Evolutionary conservation across 208 protist species (phyloP), one percentile per base, ranked within the genome.

Genomic region (Vickermania spadyakhi): DNA sequence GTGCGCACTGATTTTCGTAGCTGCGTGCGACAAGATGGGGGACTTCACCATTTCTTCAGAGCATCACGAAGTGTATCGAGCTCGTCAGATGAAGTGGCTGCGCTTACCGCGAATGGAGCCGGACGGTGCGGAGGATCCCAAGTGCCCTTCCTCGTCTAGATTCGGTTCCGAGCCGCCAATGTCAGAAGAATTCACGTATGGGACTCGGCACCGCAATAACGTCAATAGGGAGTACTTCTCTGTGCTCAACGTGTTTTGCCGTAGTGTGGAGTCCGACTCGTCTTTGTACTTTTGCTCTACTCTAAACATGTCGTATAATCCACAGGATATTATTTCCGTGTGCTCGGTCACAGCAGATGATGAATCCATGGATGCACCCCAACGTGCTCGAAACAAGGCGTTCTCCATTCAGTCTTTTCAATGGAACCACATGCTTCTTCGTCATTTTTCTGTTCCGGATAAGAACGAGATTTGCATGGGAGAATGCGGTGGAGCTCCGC

Each of bases 211-310:
- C 11, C 36, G 18, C 36, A 18, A 18, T 18, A 45, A 18, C 36
- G 36, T 45, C 11, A 45, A 18, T 18, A 45, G 18, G 36, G 36
- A 45, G 36, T 45, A 45, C 18, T 18, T 45, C 36, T n/a, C 11
- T 45, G 18, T 45, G 7, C 36, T 45, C 7, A 45, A 45, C 36
- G 18, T 18, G 36, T 45, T 45, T 18, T 45, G 36, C 36, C 36
- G 36, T 18, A 45, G 36, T 18, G 7, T 7, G 11, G 36, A 45
- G 36, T n/a, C 36, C 11, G 36, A 45, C 36, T 84, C 84, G 2
- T 81, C 71, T 53, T 67, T 91, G 52, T 91, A 81, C 62, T 91
- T 77, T 61, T 84, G 69, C 3, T 73, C 84, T 0, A 88, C 84
- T 1, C 23, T 86, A 2, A 86, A 88, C 62, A 70, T 91, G 21